phyloP scores from a whole-genome alignment of 2,329 filamentous ascomycete genomes.

The Ambrosiella beaveri region DNA sequence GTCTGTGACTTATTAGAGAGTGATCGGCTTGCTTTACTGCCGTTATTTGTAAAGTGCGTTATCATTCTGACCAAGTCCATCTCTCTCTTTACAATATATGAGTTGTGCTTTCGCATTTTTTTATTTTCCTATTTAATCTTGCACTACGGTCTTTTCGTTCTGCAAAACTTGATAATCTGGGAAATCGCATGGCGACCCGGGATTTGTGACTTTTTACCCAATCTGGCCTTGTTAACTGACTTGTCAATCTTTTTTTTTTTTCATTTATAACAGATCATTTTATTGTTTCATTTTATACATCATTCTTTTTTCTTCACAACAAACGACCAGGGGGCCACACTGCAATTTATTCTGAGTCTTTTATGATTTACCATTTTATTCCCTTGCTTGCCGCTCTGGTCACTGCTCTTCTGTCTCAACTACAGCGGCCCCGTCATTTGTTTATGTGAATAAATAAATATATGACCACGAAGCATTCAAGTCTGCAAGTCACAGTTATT shows the following conservation, averaged over 20 bases:
- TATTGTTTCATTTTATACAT: not conserved
- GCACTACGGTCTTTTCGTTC: not conserved
- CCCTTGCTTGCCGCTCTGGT: not conserved
- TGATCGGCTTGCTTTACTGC: not conserved
- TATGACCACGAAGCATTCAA: not conserved
- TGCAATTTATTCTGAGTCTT: not conserved
- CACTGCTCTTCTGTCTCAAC: not conserved
- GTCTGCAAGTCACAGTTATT: not conserved
- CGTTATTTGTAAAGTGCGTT: not conserved
- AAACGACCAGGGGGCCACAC: not conserved
- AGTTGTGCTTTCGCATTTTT: not conserved
- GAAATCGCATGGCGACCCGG: conserved; percentile 7
- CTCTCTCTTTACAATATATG: not conserved
- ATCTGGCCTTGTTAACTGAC: not conserved
- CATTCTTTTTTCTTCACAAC: not conserved
- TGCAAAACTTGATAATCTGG: conserved; percentile 6
- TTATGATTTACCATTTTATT: not conserved
- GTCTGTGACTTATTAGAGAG: not conserved
- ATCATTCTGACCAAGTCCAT: not conserved
- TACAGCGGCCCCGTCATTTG: not conserved
- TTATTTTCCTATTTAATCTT: not conserved
- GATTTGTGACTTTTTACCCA: not conserved
- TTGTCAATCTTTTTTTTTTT: not conserved
- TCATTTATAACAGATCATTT: not conserved
- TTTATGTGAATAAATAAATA: not conserved